phyloP scores from a whole-genome alignment of 768 basidiomycete species.

The Gyrodon lividus region DNA sequence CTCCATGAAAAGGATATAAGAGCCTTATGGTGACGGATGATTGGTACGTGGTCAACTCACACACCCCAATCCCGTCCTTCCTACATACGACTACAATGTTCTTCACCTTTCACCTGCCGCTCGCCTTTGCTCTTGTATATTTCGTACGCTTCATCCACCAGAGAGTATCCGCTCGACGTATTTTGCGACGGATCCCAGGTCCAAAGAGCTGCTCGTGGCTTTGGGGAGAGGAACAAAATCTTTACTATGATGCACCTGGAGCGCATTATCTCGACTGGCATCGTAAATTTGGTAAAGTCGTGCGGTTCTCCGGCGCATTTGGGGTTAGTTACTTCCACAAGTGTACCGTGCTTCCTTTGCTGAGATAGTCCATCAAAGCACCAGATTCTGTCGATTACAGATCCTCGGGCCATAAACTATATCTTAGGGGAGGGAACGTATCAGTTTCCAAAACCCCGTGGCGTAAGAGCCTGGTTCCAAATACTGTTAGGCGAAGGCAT shows the following conservation, averaged over 20 bases:
- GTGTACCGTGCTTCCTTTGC: conserved; percentile 5
- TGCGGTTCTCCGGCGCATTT: conserved; percentile 55
- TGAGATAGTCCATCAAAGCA: conserved; percentile 38
- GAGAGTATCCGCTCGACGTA: conserved; percentile 31
- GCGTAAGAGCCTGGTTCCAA: conserved; percentile 64
- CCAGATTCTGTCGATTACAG: conserved; percentile 56
- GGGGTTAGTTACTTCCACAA: conserved; percentile 40
- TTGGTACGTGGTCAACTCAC: background rate
- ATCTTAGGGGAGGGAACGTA: conserved; percentile 57
- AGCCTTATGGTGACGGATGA: background rate
- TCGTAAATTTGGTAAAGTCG: conserved; percentile 49
- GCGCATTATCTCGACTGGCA: conserved; percentile 53
- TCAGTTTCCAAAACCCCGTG: conserved; percentile 59
- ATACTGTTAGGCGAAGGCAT: conserved; percentile 62
- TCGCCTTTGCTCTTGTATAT: conserved; percentile 26
- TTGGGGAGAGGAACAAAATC: conserved; percentile 63
- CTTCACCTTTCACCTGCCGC: conserved; percentile 3
- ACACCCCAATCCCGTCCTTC: background rate
- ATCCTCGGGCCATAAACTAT: conserved; percentile 50
- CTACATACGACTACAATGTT: conserved; percentile 9
- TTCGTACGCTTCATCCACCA: conserved; percentile 35
- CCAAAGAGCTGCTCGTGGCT: conserved; percentile 47
- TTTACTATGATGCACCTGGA: conserved; percentile 53
- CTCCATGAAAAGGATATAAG: background rate
- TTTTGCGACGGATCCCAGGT: conserved; percentile 50